Evolutionary conservation across 1,284 basidiomycete genomes (phyloP), one percentile per base, ranked within the genome.

Genomic region (Termitomyces sp.): DNA sequence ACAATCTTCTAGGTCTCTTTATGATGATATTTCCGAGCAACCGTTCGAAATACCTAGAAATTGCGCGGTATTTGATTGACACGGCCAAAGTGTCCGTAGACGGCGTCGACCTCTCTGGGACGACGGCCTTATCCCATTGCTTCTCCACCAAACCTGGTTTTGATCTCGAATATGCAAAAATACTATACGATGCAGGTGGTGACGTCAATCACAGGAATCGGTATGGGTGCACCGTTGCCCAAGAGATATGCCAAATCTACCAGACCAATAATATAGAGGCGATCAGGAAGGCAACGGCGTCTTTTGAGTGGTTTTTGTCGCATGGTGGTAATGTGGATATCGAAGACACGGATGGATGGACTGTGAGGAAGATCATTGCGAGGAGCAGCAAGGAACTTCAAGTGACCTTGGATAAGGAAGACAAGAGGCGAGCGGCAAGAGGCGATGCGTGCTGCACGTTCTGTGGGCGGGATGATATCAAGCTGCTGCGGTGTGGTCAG

Each of bases 261-360:
- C 53, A 59, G 2, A 39, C 49, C 1, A 33, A 50, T 36, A 67
- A 72, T 53, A 50, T 55, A 7, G 45, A 52, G n/a, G 58, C 64
- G 26, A 53, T 72, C 17, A 56, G 59, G 26, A 62, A 59, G 19
- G 66, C 71, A 2, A 57, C 52, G 3, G 51, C 60, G 24, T 68
- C 70, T 12, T 58, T 76, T 24, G 52, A 66, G 53, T 77, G 71
- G 72, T 74, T 70, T 61, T 59, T 78, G 50, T 57, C 58, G 1
- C 73, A 76, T 61, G 74, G 73, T n/a, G 75, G 75, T 10, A 76
- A 68, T 61, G 58, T 75, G 8, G 74, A 77, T 54, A 70, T 77
- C 31, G 66, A 66, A 43, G 75, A 77, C 55, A 66, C 67, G 26
- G 73, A 77, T 62, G 72, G 72, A 12, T 59, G 62, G 51, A 64